Conservation (phyloP, 306 rosid genomes). For the Spatholobus suberectus region DNA sequence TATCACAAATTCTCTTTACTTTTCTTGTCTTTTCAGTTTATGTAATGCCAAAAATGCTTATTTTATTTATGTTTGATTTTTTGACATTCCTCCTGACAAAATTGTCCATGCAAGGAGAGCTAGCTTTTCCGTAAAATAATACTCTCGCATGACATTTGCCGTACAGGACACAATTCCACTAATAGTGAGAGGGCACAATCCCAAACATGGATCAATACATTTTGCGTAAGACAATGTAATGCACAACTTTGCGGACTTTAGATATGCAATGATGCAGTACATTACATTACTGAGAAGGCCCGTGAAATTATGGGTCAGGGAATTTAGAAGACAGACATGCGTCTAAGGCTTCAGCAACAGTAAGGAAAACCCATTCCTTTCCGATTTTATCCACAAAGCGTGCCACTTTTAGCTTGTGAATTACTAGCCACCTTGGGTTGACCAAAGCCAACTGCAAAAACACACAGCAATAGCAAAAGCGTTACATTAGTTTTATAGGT, state of each 20-base stretch:
- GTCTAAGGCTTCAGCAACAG: constrained; percentile 82
- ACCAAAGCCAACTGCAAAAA: constrained; percentile 72
- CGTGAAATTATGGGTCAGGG: constrained; percentile 33
- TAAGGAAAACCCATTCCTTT: constrained; percentile 64
- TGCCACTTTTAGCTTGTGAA: constrained; percentile 78
- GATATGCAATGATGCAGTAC: background rate
- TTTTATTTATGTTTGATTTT: background rate
- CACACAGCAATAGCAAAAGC: background rate
- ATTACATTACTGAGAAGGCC: background rate
- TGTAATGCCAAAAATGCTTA: too few species aligned
- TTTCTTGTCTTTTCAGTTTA: too few species aligned
- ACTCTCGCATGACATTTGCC: background rate
- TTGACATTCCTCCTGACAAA: background rate
- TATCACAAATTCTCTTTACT: too few species aligned
- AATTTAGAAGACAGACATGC: constrained; percentile 54
- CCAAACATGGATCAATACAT: background rate
- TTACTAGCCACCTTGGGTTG: constrained; percentile 81
- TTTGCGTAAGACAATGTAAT: background rate
- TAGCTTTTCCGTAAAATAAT: background rate
- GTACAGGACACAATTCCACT: background rate
- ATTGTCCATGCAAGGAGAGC: background rate
- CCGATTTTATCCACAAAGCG: constrained; percentile 80
- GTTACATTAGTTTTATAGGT: background rate
- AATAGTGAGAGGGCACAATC: background rate
- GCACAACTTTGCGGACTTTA: background rate